These are phyloP conservation scores for Irpex sp. DNA, from an alignment of 1,284 basidiomycete species.

Conservation along the genomic window DNA sequence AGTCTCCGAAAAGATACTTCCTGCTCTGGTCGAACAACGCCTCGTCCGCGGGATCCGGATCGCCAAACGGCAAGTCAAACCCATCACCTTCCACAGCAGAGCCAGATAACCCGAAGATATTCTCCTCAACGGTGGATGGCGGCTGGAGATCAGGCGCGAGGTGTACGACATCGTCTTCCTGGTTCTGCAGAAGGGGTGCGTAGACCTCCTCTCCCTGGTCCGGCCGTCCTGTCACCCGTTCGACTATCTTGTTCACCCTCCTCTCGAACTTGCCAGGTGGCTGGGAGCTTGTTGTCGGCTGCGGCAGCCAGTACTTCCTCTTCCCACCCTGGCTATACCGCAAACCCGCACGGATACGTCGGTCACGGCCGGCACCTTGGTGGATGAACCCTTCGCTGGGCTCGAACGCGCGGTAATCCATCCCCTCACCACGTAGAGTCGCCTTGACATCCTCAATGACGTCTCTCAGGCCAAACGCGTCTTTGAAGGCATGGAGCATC, in stretches of 20 bases:
- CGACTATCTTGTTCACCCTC: conserved; percentile 39
- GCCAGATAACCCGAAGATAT: conserved; percentile 30
- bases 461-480: conserved; percentile 85
- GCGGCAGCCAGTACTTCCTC: conserved; percentile 88
- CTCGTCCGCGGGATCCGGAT: conserved; percentile 62
- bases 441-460: conserved; percentile 83
- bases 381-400: conserved; percentile 93
- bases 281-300: conserved; percentile 45
- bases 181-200: conserved; percentile 70
- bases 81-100: conserved; percentile 46
- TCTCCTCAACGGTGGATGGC: conserved; percentile 34
- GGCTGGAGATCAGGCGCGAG: conserved; percentile 51
- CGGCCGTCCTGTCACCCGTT: conserved; percentile 35
- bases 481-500: conserved; percentile 81
- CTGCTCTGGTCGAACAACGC: conserved; percentile 67
- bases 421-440: conserved; percentile 85
- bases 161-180: conserved; percentile 68
- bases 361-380: conserved; percentile 76
- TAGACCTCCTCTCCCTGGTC: conserved; percentile 62
- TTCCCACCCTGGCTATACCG: conserved; percentile 88
- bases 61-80: conserved; percentile 63
- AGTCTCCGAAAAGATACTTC: conserved; percentile 86
- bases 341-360: conserved; percentile 84
- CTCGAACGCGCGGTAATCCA: conserved; percentile 95
- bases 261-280: conserved; percentile 38